Percentiles rank a stretch among this genome's conserved stretches.
phyloP scores from a whole-genome alignment of 768 basidiomycete species.

The Rhodotorula toruloides region DNA sequence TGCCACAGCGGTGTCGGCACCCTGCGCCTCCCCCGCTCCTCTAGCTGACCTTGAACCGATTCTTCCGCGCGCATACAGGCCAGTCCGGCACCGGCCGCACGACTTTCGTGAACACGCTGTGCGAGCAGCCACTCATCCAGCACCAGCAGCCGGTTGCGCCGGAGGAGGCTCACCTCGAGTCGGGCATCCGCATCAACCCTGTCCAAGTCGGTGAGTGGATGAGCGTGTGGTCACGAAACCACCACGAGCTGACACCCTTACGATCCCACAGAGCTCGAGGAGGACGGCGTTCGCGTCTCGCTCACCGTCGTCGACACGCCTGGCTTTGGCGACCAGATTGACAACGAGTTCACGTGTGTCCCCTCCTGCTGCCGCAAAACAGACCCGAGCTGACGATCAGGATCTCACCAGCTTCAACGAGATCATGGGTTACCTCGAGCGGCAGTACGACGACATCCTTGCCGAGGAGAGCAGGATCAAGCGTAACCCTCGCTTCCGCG shows the following conservation, averaged over 20 bases:
- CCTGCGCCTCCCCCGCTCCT: not conserved
- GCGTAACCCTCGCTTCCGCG: conserved; percentile 97
- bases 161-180: conserved; percentile 85
- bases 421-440: conserved; percentile 91
- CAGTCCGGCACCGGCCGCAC: conserved; percentile 80
- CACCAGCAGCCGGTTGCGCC: conserved; percentile 83
- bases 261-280: conserved; percentile 76
- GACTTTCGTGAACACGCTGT: conserved; percentile 96
- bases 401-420: conserved; percentile 71
- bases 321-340: conserved; percentile 97
- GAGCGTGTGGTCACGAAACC: no score
- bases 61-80: conserved; percentile 54
- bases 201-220: conserved; percentile 82
- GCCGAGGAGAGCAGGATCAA: conserved; percentile 98
- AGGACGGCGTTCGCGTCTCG: conserved; percentile 96
- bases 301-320: conserved; percentile 98
- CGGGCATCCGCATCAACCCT: conserved; percentile 90
- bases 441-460: conserved; percentile 97
- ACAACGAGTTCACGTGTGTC: conserved; percentile 94
- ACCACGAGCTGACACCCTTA: not conserved
- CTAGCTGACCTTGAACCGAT: not conserved
- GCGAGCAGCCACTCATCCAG: conserved; percentile 77
- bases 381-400: not conserved
- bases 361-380: not conserved
- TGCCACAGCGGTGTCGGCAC: not conserved